These are phyloP conservation scores for Parafenestella ontariensis DNA, from an alignment of 2,329 filamentous ascomycete species.

Conservation along the genomic window DNA sequence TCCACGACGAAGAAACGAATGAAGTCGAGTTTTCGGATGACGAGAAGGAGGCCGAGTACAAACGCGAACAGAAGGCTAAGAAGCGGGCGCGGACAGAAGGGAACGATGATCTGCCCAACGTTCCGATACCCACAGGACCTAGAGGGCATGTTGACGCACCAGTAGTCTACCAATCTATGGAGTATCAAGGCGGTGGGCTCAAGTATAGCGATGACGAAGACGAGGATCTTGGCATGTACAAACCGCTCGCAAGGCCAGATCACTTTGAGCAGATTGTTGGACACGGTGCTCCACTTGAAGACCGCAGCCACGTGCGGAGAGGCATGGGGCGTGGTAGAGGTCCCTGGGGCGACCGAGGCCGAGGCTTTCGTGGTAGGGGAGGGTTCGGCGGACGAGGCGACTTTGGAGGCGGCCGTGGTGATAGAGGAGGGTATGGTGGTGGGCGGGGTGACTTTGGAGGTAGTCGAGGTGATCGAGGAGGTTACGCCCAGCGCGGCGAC, in stretches of 20 bases:
- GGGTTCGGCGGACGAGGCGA: slow-evolving; percentile 33
- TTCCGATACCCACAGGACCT: slow-evolving; percentile 31
- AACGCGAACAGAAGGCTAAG: slow-evolving; percentile 64
- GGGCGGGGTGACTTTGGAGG: slow-evolving; percentile 36
- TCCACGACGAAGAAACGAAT: slow-evolving; percentile 92
- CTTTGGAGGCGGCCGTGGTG: slow-evolving; percentile 38
- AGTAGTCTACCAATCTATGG: slow-evolving; percentile 25
- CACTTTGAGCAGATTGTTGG: slow-evolving; percentile 56
- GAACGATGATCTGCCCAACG: slow-evolving; percentile 28
- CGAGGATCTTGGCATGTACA: slow-evolving; percentile 56
- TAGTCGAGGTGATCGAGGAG: slow-evolving; percentile 35
- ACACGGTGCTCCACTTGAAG: slow-evolving; percentile 47
- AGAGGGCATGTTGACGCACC: slow-evolving; percentile 27
- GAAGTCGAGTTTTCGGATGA: slow-evolving; percentile 97
- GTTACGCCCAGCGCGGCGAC: slow-evolving; percentile 27
- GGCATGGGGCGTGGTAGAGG: slow-evolving; percentile 43
- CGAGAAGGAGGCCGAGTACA: slow-evolving; percentile 88
- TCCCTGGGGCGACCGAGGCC: slow-evolving; percentile 45
- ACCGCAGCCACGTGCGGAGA: slow-evolving; percentile 46
- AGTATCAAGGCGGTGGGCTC: slow-evolving; percentile 45
- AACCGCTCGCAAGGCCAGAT: slow-evolving; percentile 55
- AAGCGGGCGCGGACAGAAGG: slow-evolving; percentile 52
- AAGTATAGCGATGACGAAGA: slow-evolving; percentile 56
- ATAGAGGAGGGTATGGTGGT: slow-evolving; percentile 25
- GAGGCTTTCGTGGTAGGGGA: slow-evolving; percentile 46